These are phyloP conservation scores for Choiromyces venosus DNA, from an alignment of 495 filamentous ascomycete genomes.

Conservation along the genomic window DNA sequence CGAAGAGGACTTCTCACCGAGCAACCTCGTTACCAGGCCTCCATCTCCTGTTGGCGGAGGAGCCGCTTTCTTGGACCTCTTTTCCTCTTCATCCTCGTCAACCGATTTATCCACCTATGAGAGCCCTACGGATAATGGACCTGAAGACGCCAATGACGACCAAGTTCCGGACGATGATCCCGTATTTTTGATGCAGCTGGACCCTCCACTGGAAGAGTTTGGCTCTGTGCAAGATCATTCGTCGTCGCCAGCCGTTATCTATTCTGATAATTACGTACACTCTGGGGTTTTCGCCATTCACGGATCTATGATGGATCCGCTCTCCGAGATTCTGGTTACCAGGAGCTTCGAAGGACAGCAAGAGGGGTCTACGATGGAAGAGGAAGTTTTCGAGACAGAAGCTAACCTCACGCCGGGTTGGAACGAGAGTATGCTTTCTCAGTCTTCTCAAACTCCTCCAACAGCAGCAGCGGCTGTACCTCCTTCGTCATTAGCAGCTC, in stretches of 20 bases:
- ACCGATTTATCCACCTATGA: constrained; percentile 6
- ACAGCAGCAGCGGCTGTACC: constrained; percentile 21
- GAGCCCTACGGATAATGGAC: constrained; percentile 4
- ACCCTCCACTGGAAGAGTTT: constrained; percentile 15
- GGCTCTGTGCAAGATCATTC: constrained; percentile 24
- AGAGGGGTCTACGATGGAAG: constrained; percentile 24
- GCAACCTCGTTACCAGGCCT: constrained; percentile 34
- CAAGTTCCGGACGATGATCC: background rate
- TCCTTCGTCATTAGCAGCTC: constrained; percentile 19
- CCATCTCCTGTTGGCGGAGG: constrained; percentile 23
- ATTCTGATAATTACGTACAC: background rate
- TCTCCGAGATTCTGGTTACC: constrained; percentile 7
- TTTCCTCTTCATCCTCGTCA: constrained; percentile 25
- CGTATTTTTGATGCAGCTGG: constrained; percentile 25
- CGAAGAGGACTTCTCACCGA: constrained; percentile 33
- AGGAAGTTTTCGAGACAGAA: constrained; percentile 32
- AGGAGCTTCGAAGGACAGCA: constrained; percentile 21
- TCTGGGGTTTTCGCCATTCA: background rate
- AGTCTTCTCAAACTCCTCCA: constrained; percentile 33
- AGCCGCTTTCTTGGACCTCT: constrained; percentile 32
- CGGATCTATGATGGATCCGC: background rate
- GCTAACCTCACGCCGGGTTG: constrained; percentile 11
- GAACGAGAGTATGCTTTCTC: constrained; percentile 38
- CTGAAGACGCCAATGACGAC: constrained; percentile 17
- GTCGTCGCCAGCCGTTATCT: constrained; percentile 11